Base-by-base conservation (phyloP, 129 eudicot species). In the Pulicaria dysenterica region DNA sequence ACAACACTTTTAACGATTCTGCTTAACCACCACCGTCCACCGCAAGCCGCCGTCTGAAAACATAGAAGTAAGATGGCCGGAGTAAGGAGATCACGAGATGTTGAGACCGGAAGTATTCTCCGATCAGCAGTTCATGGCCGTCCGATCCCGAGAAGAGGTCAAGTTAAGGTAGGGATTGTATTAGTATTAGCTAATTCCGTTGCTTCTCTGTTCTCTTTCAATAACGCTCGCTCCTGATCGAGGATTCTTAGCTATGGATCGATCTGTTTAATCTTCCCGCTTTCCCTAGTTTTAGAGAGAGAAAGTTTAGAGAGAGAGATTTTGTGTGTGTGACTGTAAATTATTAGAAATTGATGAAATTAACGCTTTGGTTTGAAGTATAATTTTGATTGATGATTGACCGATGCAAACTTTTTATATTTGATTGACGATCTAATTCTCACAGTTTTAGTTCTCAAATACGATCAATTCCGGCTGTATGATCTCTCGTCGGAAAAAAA, bases 111-210 rank as follows among this genome's bases (percentile, higher is more conserved):
- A 37, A 64, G 44, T 24, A 49, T 73, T 46, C 15, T 14, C 17
- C 57, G 73, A 64, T 79, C 79, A 54, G 37, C 40, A 8, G 68
- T 4, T 7, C 61, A 60, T 47, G 68, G 85, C 72, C 83, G 91
- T 44, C 81, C 72, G 78, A 80, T 80, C 36, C 91, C 91, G 5
- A 79, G 36, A 67, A 82, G 91, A 46, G 87, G 90, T 48, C 90
- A 82, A 65, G 90, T 85, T 64, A 85, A 75, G 90, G 81, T 69
- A 41, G 83, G 78, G 9, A 79, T 82, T 4, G 81, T 79, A 5
- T 51, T 62, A 38, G 80, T 75, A 13, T 14, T 85, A 54, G 86
- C 84, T 13, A 82, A 82, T 50, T 78, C 84, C 16, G 54, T 85
- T 14, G 81, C 83, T 50, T 81, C 84, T 0, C 38, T 85, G 50